phyloP scores from a whole-genome alignment of 1,139 yeast genomes.

The Spencermartinsiella ligniputridi region DNA sequence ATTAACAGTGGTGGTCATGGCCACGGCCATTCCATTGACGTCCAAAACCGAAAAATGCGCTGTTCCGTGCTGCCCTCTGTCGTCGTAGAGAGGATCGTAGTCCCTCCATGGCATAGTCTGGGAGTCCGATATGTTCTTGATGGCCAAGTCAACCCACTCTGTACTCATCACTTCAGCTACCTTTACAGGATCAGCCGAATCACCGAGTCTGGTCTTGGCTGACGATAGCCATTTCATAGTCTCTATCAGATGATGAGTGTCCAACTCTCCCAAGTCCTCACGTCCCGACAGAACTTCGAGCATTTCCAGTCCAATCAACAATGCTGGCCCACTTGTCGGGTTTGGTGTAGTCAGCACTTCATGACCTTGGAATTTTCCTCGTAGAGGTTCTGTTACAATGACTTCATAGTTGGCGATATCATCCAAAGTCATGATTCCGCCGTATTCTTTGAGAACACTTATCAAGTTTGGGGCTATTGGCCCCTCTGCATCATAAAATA shows the following conservation, averaged over 20 bases:
- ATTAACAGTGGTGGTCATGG: slow-evolving; percentile 89
- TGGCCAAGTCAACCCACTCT: slow-evolving; percentile 55
- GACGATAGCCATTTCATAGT: slow-evolving; percentile 92
- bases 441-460: slow-evolving; percentile 40
- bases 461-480: slow-evolving; percentile 62
- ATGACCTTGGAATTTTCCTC: slow-evolving; percentile 42
- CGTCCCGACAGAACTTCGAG: slow-evolving; percentile 35
- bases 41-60: slow-evolving; percentile 81
- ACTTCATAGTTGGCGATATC: slow-evolving; percentile 67
- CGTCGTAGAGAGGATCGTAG: slow-evolving; percentile 74
- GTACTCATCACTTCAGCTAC: slow-evolving; percentile 33
- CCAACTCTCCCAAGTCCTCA: slow-evolving; percentile 41
- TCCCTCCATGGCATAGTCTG: slow-evolving; percentile 63
- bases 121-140: slow-evolving; percentile 45
- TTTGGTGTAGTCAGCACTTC: slow-evolving; percentile 69
- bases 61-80: slow-evolving; percentile 79
- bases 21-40: slow-evolving; percentile 61
- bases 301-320: slow-evolving; percentile 69
- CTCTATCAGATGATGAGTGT: slow-evolving; percentile 72
- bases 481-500: slow-evolving; percentile 80
- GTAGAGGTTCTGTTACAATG: slow-evolving; percentile 52
- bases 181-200: slow-evolving; percentile 40
- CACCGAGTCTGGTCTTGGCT: slow-evolving; percentile 80
- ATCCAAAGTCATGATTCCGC: slow-evolving; percentile 56
- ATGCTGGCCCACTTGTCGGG: slow-evolving; percentile 78